Evolutionary conservation across 805 yeast species (phyloP).

Genomic region (Yarrowia sp.): DNA sequence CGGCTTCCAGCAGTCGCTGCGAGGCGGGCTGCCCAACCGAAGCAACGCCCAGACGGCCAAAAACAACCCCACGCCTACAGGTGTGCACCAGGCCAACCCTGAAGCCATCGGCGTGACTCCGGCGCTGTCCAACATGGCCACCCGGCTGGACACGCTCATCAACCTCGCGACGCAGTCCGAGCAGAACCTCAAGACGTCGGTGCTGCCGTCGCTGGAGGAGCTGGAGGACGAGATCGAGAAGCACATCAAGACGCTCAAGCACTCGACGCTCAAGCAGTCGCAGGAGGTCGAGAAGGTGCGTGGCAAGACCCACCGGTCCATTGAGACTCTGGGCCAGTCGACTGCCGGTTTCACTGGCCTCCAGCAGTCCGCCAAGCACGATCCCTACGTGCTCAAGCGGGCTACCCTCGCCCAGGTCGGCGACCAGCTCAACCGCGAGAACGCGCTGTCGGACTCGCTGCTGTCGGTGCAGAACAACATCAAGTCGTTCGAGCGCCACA

Average conservation of each 20-base stretch:
- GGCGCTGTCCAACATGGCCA: constrained; percentile 49
- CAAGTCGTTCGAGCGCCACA: constrained; percentile 55
- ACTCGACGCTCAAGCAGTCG: constrained; percentile 50
- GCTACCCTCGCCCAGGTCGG: constrained; percentile 51
- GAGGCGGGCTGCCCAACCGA: constrained; percentile 34
- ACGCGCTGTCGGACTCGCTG: constrained; percentile 56
- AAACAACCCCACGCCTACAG: constrained; percentile 36
- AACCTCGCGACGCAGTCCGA: constrained; percentile 54
- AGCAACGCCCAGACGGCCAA: constrained; percentile 41
- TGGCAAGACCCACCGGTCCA: constrained; percentile 50
- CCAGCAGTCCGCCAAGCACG: constrained; percentile 50
- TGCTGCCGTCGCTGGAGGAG: constrained; percentile 56
- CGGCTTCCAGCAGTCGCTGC: constrained; percentile 39
- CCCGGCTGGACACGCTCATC: constrained; percentile 49
- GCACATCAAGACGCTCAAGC: constrained; percentile 59
- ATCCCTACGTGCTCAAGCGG: constrained; percentile 58
- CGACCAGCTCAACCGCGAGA: constrained; percentile 57
- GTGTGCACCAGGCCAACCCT: constrained; percentile 39
- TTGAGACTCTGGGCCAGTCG: constrained; percentile 51
- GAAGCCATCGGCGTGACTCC: constrained; percentile 48
- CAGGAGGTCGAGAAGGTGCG: constrained; percentile 53
- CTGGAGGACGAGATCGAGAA: constrained; percentile 60
- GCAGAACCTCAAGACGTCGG: constrained; percentile 50
- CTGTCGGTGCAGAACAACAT: constrained; percentile 54
- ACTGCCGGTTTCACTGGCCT: constrained; percentile 49